Evolutionary conservation across 2,329 filamentous ascomycete genomes (phyloP), one percentile per base, ranked within the genome.

Genomic region (Ilyonectria mors-panacis): DNA sequence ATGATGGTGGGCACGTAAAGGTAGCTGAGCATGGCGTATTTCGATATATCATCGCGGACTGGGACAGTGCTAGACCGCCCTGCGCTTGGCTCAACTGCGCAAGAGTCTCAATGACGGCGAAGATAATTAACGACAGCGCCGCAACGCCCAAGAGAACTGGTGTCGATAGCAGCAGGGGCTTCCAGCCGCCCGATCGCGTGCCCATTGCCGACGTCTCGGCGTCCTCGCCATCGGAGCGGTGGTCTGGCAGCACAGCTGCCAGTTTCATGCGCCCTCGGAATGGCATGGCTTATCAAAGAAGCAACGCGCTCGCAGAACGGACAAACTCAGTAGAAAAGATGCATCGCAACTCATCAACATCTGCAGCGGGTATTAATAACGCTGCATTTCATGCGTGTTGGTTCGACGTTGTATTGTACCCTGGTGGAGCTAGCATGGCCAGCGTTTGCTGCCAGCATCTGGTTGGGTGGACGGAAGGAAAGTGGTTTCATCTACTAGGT

Each of bases 1-100:
- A 63, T 33, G 19, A 63, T 50, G 12, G 30, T 63, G 28, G 59
- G 59, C 30, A 56, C 35, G 17, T 63, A 63, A 9, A 63, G 59
- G 28, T 47, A 30, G 23, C 42, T 26, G 39, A 59, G 6, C 19
- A 42, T 50, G 13, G 28, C 44, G 13, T 15, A 35, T 10, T 23
- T 17, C 15, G 56, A 26, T 5, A 59, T 48, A 2, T 39, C 23
- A 50, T 48, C 44, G 2, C 12, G 33, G 35, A 21, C n/a, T 9
- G 3, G 6, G 39, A 39, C 8, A 59, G 28, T 6, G 56, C 35
- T 35, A 59, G 23, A 10, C 56, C 56, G 4, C 56, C 56, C 5
- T 21, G 23, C 7, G 17, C 23, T 19, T 50, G 56, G 19, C 56
- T 59, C 19, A 21, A 4, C n/a, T 59, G 56, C 15, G 56, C 56